phyloP scores from a whole-genome alignment of 306 rosid genomes.

The Vachellia pachyceras region DNA sequence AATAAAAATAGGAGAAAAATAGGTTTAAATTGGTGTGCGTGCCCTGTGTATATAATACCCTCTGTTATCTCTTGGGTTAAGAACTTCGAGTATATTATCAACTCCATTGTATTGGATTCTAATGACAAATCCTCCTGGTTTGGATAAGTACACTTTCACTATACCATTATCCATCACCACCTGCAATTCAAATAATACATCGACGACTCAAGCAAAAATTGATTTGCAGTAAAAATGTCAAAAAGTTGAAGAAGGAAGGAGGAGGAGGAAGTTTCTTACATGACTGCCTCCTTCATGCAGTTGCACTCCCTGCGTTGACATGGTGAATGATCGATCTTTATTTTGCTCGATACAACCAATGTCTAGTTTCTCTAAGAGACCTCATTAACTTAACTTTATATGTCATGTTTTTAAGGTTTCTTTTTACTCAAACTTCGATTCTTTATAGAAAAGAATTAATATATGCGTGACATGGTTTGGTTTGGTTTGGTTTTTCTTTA shows the following conservation, averaged over 20 bases:
- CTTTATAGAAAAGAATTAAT: too few species aligned
- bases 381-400: background rate
- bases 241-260: background rate
- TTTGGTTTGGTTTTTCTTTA: conserved; percentile 20
- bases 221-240: conserved; percentile 12
- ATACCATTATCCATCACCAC: conserved; percentile 82
- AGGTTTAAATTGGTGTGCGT: background rate
- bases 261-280: conserved; percentile 45
- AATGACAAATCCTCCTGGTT: conserved; percentile 75
- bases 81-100: conserved; percentile 75
- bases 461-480: too few species aligned
- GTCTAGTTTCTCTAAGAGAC: background rate
- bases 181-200: conserved; percentile 38
- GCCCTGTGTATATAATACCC: conserved; percentile 52
- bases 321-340: conserved; percentile 32
- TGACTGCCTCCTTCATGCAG: conserved; percentile 47
- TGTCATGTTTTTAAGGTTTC: conserved; percentile 14
- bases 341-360: background rate
- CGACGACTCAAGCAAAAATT: conserved; percentile 8
- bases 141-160: conserved; percentile 68
- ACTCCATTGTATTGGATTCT: conserved; percentile 68
- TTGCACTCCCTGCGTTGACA: conserved; percentile 59
- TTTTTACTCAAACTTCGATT: background rate
- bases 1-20: background rate
- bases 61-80: conserved; percentile 48